phyloP scores from a whole-genome alignment of 805 yeast species.

The Kodamaea jinghongensis region DNA sequence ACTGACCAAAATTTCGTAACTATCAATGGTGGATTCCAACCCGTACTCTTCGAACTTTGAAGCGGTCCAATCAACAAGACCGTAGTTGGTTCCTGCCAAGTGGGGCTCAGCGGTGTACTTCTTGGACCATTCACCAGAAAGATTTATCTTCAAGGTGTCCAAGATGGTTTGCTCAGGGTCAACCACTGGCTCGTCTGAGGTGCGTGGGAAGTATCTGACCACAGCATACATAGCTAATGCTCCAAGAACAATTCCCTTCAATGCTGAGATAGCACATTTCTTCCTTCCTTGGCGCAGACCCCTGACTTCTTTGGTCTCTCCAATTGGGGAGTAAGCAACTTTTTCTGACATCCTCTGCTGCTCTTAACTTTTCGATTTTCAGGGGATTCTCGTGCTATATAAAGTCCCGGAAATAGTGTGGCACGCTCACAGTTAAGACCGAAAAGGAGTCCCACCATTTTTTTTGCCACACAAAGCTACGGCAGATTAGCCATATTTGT shows the following conservation, averaged over 20 bases:
- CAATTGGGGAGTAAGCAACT: constrained; percentile 5
- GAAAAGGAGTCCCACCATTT: too few relatives aligned
- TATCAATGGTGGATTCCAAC: constrained; percentile 42
- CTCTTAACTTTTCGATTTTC: too few relatives aligned
- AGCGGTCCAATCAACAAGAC: constrained; percentile 48
- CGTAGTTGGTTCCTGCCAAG: constrained; percentile 45
- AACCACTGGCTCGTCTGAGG: constrained; percentile 4
- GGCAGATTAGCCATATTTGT: too few relatives aligned
- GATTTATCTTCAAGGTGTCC: constrained; percentile 32
- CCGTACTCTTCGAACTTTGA: constrained; percentile 51
- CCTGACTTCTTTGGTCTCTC: too few relatives aligned
- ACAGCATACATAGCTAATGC: background rate
- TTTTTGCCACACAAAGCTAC: too few relatives aligned
- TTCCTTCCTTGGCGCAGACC: too few relatives aligned
- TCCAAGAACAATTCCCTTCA: too few relatives aligned
- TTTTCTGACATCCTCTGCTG: constrained; percentile 6
- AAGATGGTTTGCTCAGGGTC: constrained; percentile 19
- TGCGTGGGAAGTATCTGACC: background rate
- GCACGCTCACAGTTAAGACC: too few relatives aligned
- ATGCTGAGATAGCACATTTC: too few relatives aligned
- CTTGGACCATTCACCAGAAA: constrained; percentile 43
- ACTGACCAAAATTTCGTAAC: constrained; percentile 56
- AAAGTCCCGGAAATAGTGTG: too few relatives aligned
- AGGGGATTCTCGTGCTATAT: too few relatives aligned
- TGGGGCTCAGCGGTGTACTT: constrained; percentile 42